Evolutionary conservation across 176 grass and related monocot species (phyloP), one percentile per base, ranked within the genome.

Genomic region (Aegilops umbellulata): DNA sequence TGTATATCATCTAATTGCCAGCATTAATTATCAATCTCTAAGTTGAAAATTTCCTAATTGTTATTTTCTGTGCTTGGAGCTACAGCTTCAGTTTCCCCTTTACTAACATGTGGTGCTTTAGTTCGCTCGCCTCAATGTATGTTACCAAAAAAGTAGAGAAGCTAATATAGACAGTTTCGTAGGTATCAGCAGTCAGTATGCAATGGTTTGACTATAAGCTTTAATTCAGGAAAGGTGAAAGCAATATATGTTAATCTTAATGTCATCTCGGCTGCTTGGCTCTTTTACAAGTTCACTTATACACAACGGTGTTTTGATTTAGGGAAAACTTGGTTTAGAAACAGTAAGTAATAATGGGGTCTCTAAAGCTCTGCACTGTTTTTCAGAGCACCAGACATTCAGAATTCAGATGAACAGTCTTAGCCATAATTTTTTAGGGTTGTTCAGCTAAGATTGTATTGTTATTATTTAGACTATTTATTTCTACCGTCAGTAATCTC

Each of bases 191-290:
- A 47, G 44, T 47, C 44, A 3, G 1, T 47, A 47, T 47, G 13
- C 44, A 47, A 0, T 32, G 44, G 44, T 47, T 57, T 20, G 25
- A 30, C 46, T 44, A 34, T 3, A 69, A 82, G 10, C 36, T 4
- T 83, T 44, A 67, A 83, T 70, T 78, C 49, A 35, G 69, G 8
- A 60, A 65, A 74, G 31, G 76, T 65, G 16, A 7, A n/a, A 65
- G 32, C 82, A 34, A 42, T 58, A 75, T 81, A 69, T n/a, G n/a
- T 89, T 75, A 85, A 84, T 81, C 80, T 53, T 53, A 53, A 44
- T 44, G 25, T 79, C 34, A 80, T 85, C 83, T 89, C 88, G 69
- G 77, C 83, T 61, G 1, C 61, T 81, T 80, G 26, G 83, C 69
- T 75, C 83, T 85, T 81, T 46, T 46, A 46, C 44, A 46, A 46